Percentiles rank a stretch among this genome's conserved stretches.
Evolutionary conservation across 129 eudicot genomes (phyloP).

Genomic region (carrot (Daucus carota)): DNA sequence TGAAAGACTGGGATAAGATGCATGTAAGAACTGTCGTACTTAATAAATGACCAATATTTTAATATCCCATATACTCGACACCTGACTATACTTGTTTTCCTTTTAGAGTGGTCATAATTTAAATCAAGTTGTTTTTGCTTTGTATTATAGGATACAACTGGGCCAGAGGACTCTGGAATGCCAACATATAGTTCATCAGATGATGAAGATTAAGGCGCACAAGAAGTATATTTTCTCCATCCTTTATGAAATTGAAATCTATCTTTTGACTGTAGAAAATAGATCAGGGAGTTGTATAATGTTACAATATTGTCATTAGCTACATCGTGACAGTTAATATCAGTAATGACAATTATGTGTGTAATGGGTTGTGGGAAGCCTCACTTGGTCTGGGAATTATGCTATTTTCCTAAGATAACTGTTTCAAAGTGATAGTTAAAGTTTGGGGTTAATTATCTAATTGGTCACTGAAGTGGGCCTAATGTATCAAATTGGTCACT

Average conservation of each 20-base stretch:
- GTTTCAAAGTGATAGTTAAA: too few relatives aligned
- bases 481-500: too few relatives aligned
- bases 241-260: background rate
- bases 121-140: background rate
- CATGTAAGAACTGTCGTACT: constrained; percentile 30
- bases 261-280: background rate
- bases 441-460: too few relatives aligned
- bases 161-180: constrained; percentile 28
- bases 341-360: too few relatives aligned
- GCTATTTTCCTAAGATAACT: background rate
- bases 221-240: background rate
- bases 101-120: background rate
- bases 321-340: background rate
- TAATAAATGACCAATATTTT: background rate
- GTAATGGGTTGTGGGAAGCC: too few relatives aligned
- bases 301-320: background rate
- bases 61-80: background rate
- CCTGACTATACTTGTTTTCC: background rate
- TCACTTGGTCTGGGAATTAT: background rate
- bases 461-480: too few relatives aligned
- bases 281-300: background rate
- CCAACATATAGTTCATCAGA: constrained; percentile 41
- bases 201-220: constrained; percentile 15
- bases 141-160: constrained; percentile 28
- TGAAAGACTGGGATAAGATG: constrained; percentile 84